Base-by-base conservation (phyloP, 768 basidiomycete genomes). In the Lentinula edodes region DNA sequence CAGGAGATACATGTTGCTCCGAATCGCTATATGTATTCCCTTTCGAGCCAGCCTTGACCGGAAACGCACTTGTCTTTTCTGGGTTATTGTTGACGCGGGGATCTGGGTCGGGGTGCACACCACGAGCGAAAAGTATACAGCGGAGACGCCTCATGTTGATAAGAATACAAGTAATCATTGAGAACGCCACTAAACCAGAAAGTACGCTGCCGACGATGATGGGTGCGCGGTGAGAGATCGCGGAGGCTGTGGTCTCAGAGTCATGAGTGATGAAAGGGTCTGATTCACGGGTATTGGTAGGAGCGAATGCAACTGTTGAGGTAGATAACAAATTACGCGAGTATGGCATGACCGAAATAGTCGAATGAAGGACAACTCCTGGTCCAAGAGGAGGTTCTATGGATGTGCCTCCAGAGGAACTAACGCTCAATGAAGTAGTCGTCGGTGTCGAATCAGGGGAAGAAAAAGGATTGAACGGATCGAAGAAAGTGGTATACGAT, bases 141-240 rank as follows among this genome's bases (percentile, higher is more conserved):
- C 58, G 58, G 9, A 59, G 43, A 48, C 58, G 58, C 38, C 15
- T 59, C 18, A 34, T 59, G 46, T 59, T 48, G 35, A 59, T 32
- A 34, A 59, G 38, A 18, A 48, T 12, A 34, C 58, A 59, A 18
- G 58, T 59, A 18, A 46, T 28, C 46, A 59, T 4, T n/a, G 58
- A 59, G 13, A 59, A 59, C 43, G 46, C 58, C 0, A 59, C 8
- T 5, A 59, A n/a, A 48, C 58, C 46, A 3, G 46, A 38, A 5
- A 59, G 13, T 12, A 59, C 58, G 34, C 58, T 15, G 15, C 58
- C 58, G 34, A 59, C 34, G 15, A 59, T 34, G 6, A 59, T n/a
- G 6, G 58, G 13, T 34, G 58, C n/a, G 28, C 41, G 55, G 38
- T 46, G 58, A 38, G 28, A 48, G 18, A 34, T 6, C 3, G 48